A percentile compares a stretch with the other conserved stretches of the same genome.
These are phyloP conservation scores for Heterobasidion annosum DNA, from an alignment of 1,284 basidiomycete species.

Conservation along the genomic window DNA sequence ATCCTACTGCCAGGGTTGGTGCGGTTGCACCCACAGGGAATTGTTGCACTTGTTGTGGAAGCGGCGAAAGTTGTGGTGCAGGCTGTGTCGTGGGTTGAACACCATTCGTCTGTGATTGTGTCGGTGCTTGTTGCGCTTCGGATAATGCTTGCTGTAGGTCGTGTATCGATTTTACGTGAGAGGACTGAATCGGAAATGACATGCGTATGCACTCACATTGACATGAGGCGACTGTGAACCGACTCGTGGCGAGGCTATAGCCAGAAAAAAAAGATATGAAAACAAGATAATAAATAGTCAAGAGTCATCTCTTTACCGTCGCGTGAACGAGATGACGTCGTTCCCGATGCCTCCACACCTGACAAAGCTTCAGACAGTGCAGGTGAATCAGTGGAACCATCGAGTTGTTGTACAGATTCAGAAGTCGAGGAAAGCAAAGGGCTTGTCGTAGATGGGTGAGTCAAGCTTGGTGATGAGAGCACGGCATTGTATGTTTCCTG, in stretches of 20 bases:
- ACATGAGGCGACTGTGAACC: conserved; percentile 10
- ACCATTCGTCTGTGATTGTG: conserved; percentile 14
- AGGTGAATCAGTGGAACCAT: conserved; percentile 57
- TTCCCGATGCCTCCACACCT: conserved; percentile 38
- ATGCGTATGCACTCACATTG: conserved; percentile 4
- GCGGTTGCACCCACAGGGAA: conserved; percentile 5
- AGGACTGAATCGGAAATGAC: not conserved
- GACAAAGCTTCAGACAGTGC: conserved; percentile 60
- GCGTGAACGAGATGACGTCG: conserved; percentile 44
- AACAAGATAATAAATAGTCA: not conserved
- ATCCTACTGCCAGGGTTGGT: conserved; percentile 14
- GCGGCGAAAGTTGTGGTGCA: conserved; percentile 35
- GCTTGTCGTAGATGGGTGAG: conserved; percentile 71
- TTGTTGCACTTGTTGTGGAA: conserved; percentile 54
- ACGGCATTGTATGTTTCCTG: conserved; percentile 42
- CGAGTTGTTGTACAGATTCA: conserved; percentile 52
- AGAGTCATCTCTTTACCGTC: conserved; percentile 3
- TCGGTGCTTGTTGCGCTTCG: conserved; percentile 18
- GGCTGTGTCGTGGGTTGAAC: conserved; percentile 11
- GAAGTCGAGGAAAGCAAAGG: conserved; percentile 73
- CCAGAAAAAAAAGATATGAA: conserved; percentile 2
- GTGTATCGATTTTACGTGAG: not conserved
- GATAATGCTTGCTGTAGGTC: conserved; percentile 3
- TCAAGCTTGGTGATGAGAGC: conserved; percentile 67
- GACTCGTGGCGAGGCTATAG: conserved; percentile 6